Evolutionary conservation across 2,329 filamentous ascomycete species (phyloP), one percentile per base, ranked within the genome.

Genomic region (Pseudofabraea citricarpa): DNA sequence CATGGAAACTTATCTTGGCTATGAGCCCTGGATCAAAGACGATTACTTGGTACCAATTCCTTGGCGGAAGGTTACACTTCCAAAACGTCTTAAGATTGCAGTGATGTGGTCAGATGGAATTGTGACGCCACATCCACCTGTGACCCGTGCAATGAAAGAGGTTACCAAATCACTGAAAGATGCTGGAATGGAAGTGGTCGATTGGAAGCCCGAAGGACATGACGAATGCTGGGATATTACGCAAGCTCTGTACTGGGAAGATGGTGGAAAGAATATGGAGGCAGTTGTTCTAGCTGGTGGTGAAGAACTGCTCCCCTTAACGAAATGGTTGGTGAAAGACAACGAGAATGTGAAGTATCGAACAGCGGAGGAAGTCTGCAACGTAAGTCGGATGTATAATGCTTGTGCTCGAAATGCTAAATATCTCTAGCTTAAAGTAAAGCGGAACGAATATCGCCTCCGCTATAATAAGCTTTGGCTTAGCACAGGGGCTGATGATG

Each of bases 81-180:
- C 64, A 61, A 4, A 59, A 58, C 76, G 72, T 47, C 63, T 83
- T 3, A 78, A 74, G 51, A 67, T 85, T n/a, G 81, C 72, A 0
- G 67, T 79, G 2, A 63, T 79, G 41, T 70, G 72, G 64, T 67
- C 74, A 56, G 77, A 82, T 44, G 73, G 70, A 0, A 65, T 81
- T 12, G 73, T 81, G 0, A 69, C 64, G 46, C 75, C 76, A 0
- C 77, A 79, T 43, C 78, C 78, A 0, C 77, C 78, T 0, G 67
- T 81, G 29, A 60, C 62, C 1, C 64, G 79, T 21, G 80, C 78
- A 0, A 56, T 85, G 22, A 64, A 65, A 38, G 70, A 75, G 37
- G 69, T 75, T 0, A 71, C 70, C 0, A 67, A 68, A n/a, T 71
- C 72, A 56, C 49, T 83, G 47, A 64, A 52, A 20, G 40, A 65